Base-by-base conservation (phyloP, 1,284 basidiomycete genomes). In the Hymenochaete sp. region DNA sequence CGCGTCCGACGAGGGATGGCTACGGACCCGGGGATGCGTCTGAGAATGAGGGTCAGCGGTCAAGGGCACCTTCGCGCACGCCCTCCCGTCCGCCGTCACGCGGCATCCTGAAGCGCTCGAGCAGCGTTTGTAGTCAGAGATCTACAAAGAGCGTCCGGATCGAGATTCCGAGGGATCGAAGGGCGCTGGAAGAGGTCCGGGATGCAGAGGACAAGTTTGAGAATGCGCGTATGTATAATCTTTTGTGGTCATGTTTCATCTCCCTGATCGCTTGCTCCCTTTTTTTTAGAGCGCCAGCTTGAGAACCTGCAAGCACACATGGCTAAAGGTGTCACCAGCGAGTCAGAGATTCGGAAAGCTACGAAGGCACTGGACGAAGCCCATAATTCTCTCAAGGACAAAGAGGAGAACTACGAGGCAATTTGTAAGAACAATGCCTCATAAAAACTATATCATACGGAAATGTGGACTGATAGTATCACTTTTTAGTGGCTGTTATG, bases 71-170 rank as follows among this genome's bases (percentile, higher is more conserved):
- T 6, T 49, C 44, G 16, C 43, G 48, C 2, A 25, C 48, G 7
- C 48, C 48, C 31, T 45, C 44, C 7, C 44, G 48, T 2, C 32
- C 48, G 13, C 48, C 48, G 24, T 45, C 44, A 18, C 45, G 43
- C 9, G 45, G 49, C 19, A 51, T 51, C 21, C 33, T 51, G 5
- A 51, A 51, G 25, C 49, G 49, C 7, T 47, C 49, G 13, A 45
- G 42, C 26, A 51, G 49, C 18, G 19, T 31, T 22, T 47, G 49
- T 31, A 51, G 49, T 39, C 45, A 47, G 18, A 40, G 49, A 5
- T 50, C 48, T 5, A 38, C n/a, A 19, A 51, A 51, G 45, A 51
- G 49, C 31, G 49, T 51, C 9, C 29, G 45, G 16, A 18, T 51
- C 10, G 49, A 47, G 19, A 45, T 50, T 32, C 38, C 48, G 16